Percentiles rank a stretch among this genome's conserved stretches.
Conservation (phyloP, 2,329 filamentous ascomycete genomes). For the Gremmenia infestans region DNA sequence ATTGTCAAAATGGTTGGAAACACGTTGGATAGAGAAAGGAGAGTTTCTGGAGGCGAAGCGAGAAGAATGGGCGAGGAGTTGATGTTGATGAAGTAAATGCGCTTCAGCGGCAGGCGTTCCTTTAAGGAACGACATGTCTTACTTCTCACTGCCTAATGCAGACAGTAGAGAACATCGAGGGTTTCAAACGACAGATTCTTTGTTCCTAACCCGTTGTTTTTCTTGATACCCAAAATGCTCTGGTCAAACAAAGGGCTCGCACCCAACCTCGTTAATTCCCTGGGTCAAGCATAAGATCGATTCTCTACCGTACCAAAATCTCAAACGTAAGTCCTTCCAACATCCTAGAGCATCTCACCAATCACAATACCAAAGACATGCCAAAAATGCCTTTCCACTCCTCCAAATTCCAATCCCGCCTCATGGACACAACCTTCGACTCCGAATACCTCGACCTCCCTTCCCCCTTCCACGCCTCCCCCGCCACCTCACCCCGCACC, state of each 20-base stretch:
- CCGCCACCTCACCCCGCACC: constrained; percentile 1
- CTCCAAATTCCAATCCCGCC: constrained; percentile 14
- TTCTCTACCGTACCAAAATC: no score
- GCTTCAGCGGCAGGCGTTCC: no score
- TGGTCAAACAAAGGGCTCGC: no score
- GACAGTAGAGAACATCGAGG: no score
- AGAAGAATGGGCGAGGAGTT: constrained; percentile 35
- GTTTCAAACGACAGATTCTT: no score
- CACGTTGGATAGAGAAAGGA: constrained; percentile 49
- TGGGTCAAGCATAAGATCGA: no score
- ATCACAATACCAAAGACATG: not conserved
- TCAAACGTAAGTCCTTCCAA: no score
- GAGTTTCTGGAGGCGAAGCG: constrained; percentile 44
- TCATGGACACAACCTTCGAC: constrained; percentile 8
- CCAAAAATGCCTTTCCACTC: constrained; percentile 18
- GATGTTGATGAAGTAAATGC: not conserved
- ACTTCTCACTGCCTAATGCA: no score
- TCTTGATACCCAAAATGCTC: no score
- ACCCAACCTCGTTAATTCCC: no score
- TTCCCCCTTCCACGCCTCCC: not conserved
- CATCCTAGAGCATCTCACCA: not conserved
- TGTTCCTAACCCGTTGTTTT: no score
- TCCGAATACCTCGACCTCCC: not conserved
- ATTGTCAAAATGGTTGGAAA: constrained; percentile 48
- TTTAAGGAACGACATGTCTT: no score